Evolutionary conservation across 768 basidiomycete genomes (phyloP).

Genomic region (Phlegmacium glaucopus): DNA sequence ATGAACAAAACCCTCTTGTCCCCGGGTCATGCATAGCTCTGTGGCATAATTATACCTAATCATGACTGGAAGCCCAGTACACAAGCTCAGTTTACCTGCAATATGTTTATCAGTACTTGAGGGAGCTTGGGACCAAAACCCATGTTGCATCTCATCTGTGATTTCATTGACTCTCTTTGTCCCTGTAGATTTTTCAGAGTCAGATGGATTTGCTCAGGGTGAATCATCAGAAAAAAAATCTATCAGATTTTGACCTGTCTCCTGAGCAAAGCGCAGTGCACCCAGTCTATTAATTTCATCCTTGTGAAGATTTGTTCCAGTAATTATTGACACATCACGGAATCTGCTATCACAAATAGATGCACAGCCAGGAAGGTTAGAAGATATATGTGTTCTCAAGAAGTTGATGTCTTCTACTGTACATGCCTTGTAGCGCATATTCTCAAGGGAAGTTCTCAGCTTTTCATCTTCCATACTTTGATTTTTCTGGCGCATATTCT

Average conservation of each 20-base stretch:
- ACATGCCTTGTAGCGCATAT: slow-evolving; percentile 26
- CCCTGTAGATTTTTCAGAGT: background rate
- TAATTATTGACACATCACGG: slow-evolving; percentile 31
- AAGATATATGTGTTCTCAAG: slow-evolving; percentile 17
- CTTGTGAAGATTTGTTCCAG: slow-evolving; percentile 24
- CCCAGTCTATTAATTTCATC: slow-evolving; percentile 31
- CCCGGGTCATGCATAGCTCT: slow-evolving; percentile 30
- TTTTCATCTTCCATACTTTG: slow-evolving; percentile 21
- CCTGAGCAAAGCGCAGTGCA: slow-evolving; percentile 25
- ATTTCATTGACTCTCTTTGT: background rate
- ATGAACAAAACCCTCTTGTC: slow-evolving; percentile 23
- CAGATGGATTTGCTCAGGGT: background rate
- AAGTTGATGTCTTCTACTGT: slow-evolving; percentile 29
- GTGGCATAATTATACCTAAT: slow-evolving; percentile 29
- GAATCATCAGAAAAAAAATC: slow-evolving; percentile 18
- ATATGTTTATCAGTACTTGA: slow-evolving; percentile 17
- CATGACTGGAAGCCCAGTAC: slow-evolving; percentile 31
- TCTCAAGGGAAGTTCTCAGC: slow-evolving; percentile 20
- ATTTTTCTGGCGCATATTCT: slow-evolving; percentile 32
- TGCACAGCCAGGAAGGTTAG: slow-evolving; percentile 1
- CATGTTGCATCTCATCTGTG: slow-evolving; percentile 3
- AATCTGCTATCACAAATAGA: slow-evolving; percentile 15
- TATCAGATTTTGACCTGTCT: slow-evolving; percentile 18
- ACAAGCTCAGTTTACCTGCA: slow-evolving; percentile 25
- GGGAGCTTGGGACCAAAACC: slow-evolving; percentile 21